Base-by-base conservation (phyloP, 2,329 filamentous ascomycete species). In the Fusarium sp. region DNA sequence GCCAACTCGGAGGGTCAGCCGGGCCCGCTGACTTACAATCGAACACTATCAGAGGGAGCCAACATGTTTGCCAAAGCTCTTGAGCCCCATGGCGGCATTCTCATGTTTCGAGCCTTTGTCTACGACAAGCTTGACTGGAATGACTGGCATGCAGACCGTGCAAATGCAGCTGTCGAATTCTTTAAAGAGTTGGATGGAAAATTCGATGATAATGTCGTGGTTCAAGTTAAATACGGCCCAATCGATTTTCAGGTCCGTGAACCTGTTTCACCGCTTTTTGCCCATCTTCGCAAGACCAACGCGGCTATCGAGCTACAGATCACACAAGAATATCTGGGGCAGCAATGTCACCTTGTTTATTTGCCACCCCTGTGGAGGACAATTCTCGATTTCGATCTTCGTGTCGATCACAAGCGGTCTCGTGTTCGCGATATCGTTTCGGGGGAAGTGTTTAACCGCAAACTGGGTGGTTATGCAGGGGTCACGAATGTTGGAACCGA, bases 211-310 rank as follows among this genome's bases (percentile, higher is more conserved):
- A 93, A 93, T 46, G 90, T 92, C 0, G 83, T 93, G 0, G 83
- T 93, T 4, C 91, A 93, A 74, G 89, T 93, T 78, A 93, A 93
- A 77, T 92, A 90, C 66, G 91, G 91, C 0, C 90, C 91, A 0
- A 92, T 92, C 62, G 91, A 93, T 74, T 92, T 93, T 77, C 91
- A 92, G 72, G 88, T 92, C 13, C 86, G 91, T 36, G 91, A 92
- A 75, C 88, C 91, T 2, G 78, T 84, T 2, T 91, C 87, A 6
- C 90, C 91, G 1, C 78, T 93, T 1, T 92, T 93, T 66, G 84
- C 84, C 1, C 79, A 85, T 51, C 73, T 87, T 15, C 72, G 63
- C 7, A 69, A 83, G 43, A 87, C 85, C 1, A 76, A 74, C 22
- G 76, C 78, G 13, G 87, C 88, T 1, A 87, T 92, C 38, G 91